phyloP scores from a whole-genome alignment of 768 basidiomycete species.

The Phlegmacium glaucopus region DNA sequence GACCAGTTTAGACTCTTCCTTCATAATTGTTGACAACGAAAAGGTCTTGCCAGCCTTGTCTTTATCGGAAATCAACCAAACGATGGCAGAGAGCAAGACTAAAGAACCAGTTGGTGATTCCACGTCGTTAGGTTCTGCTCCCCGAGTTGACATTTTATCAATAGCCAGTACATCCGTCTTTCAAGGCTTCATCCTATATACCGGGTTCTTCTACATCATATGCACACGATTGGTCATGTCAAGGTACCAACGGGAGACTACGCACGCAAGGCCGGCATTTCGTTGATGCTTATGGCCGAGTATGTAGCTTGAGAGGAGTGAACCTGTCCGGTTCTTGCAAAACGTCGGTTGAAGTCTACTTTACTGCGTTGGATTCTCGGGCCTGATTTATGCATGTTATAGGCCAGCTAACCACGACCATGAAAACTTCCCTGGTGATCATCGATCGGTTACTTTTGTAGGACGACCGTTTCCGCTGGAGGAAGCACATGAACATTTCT shows the following conservation, averaged over 20 bases:
- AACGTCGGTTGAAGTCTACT: constrained; percentile 47
- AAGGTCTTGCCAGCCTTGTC: neutral
- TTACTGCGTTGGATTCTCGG: no score
- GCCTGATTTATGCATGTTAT: neutral
- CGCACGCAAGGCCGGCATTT: constrained; percentile 74
- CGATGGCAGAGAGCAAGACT: neutral
- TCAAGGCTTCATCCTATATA: constrained; percentile 31
- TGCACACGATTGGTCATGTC: constrained; percentile 71
- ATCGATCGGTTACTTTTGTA: constrained; percentile 74
- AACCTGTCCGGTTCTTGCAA: constrained; percentile 85
- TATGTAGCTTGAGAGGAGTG: constrained; percentile 79
- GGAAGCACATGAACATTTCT: constrained; percentile 83
- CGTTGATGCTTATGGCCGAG: constrained; percentile 74
- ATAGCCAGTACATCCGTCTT: constrained; percentile 43
- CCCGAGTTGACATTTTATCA: neutral
- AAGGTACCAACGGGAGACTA: constrained; percentile 54
- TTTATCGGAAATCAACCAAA: neutral
- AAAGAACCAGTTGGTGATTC: neutral
- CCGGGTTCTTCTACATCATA: constrained; percentile 50
- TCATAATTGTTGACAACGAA: constrained; percentile 40
- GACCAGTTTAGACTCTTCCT: constrained; percentile 45
- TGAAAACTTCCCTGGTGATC: constrained; percentile 62
- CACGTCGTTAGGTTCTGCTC: neutral
- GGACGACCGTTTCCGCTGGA: constrained; percentile 88
- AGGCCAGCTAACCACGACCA: constrained; percentile 73